These are phyloP conservation scores for Tetrahymena malaccensis DNA, from an alignment of 73 alveolate species.

Conservation along the genomic window DNA sequence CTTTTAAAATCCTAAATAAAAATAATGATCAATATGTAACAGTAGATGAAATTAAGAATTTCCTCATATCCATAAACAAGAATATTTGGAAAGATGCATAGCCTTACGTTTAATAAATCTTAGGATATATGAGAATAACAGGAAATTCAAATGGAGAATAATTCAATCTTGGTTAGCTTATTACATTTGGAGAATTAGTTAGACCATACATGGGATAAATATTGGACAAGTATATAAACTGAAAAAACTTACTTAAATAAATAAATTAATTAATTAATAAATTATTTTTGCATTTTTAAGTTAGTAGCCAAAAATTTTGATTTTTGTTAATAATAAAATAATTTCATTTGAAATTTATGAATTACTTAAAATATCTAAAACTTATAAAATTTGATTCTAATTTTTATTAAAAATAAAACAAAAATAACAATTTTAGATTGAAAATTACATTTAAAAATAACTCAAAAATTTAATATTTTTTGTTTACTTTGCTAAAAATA, in stretches of 20 bases:
- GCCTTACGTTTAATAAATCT: background rate
- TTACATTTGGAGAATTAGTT: background rate
- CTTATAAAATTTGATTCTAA: no score
- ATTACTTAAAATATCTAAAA: no score
- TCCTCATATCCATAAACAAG: background rate
- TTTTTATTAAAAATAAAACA: no score
- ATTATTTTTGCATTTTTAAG: no score
- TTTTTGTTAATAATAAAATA: no score
- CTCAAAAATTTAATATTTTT: no score
- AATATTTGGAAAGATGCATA: background rate
- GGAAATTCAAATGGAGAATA: background rate
- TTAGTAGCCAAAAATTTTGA: no score
- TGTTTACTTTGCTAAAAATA: no score
- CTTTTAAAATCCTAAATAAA: background rate
- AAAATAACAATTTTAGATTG: no score
- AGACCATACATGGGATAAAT: background rate
- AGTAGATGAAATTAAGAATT: background rate
- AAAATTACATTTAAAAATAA: no score
- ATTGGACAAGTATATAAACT: background rate
- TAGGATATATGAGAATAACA: background rate
- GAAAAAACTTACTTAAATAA: background rate
- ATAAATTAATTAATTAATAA: no score
- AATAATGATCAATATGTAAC: background rate
- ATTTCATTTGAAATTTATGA: no score
- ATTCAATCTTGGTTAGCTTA: background rate